Evolutionary conservation across 345 rosid genomes (phyloP).

Genomic region (Atalantia buxifolia): DNA sequence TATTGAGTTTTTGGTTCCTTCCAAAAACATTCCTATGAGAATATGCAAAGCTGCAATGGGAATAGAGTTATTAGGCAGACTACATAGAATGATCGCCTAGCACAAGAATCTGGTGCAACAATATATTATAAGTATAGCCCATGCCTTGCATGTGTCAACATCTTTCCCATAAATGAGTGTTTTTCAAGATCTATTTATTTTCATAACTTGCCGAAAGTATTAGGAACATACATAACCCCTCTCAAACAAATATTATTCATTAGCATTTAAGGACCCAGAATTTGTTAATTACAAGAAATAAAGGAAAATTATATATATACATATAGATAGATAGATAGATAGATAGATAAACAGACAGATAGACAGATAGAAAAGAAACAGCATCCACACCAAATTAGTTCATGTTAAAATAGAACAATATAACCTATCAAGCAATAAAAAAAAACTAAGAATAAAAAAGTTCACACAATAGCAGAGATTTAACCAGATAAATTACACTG

Average conservation of each 20-base stretch:
- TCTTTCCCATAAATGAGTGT: not conserved
- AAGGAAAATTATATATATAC: not conserved
- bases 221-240: not conserved
- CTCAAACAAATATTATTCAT: not conserved
- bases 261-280: not conserved
- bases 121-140: not conserved
- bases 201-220: not conserved
- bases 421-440: not conserved
- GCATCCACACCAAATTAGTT: too few species aligned
- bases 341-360: too few species aligned
- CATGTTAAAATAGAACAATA: not conserved
- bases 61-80: conserved; percentile 5
- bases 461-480: not conserved
- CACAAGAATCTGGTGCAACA: not conserved
- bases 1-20: conserved; percentile 87
- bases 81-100: too few species aligned
- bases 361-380: too few species aligned
- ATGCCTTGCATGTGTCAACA: not conserved
- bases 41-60: conserved; percentile 81
- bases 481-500: conserved; percentile 3
- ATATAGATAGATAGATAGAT: too few species aligned
- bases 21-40: conserved; percentile 94
- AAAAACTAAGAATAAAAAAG: not conserved
- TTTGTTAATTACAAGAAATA: not conserved
- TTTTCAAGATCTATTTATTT: not conserved